Conservation (phyloP, 352 stramenopile species). For the Nothophytophthora sp. region DNA sequence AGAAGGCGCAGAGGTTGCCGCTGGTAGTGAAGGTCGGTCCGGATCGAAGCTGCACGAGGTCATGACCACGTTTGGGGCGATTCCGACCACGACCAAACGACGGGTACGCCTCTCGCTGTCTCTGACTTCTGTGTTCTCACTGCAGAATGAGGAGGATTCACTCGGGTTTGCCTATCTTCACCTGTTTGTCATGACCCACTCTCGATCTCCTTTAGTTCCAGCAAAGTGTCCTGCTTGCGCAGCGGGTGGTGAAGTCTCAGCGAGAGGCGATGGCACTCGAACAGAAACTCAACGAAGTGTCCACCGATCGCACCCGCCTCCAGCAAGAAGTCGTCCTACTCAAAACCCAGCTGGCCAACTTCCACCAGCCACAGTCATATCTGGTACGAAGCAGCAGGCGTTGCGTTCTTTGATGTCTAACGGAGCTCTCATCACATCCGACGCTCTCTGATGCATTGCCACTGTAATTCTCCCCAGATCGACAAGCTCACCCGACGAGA, state of each 20-base stretch:
- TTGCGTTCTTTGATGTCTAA: not conserved
- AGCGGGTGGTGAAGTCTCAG: slow-evolving; percentile 71
- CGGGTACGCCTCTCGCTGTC: too few species aligned
- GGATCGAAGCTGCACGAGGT: slow-evolving; percentile 38
- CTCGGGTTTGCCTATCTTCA: too few species aligned
- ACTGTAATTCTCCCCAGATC: slow-evolving; percentile 60
- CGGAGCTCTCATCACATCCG: not conserved
- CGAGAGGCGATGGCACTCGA: slow-evolving; percentile 46
- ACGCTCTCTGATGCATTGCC: not conserved
- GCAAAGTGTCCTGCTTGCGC: slow-evolving; percentile 67
- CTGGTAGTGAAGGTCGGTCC: not conserved
- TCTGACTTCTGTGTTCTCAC: too few species aligned
- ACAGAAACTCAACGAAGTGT: slow-evolving; percentile 34
- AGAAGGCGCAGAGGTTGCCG: not conserved
- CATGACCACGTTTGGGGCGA: slow-evolving; percentile 63
- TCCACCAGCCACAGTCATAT: slow-evolving; percentile 77
- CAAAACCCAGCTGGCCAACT: slow-evolving; percentile 39
- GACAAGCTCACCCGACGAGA: slow-evolving; percentile 59
- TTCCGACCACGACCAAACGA: slow-evolving; percentile 67
- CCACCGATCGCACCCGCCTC: slow-evolving; percentile 28
- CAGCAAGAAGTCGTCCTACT: slow-evolving; percentile 30
- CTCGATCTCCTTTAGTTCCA: slow-evolving; percentile 52
- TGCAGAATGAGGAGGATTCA: too few species aligned
- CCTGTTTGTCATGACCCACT: not conserved
- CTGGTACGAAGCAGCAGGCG: slow-evolving; percentile 32